Base-by-base conservation (phyloP, 805 yeast genomes). In the Saccharomycopsis vini region DNA sequence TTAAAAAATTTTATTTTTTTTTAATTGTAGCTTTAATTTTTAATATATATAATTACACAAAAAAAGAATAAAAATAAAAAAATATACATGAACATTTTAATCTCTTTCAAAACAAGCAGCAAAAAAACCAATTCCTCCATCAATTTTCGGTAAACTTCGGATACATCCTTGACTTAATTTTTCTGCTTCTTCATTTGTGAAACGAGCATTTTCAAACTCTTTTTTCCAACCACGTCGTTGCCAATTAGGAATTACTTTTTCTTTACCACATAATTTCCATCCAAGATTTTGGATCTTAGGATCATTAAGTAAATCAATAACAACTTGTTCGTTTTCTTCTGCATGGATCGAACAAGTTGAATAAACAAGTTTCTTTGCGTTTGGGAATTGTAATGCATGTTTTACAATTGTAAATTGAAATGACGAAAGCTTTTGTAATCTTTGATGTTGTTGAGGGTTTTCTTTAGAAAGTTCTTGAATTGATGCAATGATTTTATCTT, bases 111-210 rank as follows among this genome's bases (percentile, higher is more conserved):
- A 90, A 45, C 92, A 80, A 1, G 89, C 97, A 0, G 97, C 97
- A 62, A 92, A 92, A 59, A 92, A 92, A 0, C 99, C 99, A 54
- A 92, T 92, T n/a, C 98, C 98, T 24, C 97, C 98, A 59, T 92
- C 98, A 36, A 73, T 81, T 49, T 77, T 80, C 1, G 97, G 95
- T 35, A 79, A 63, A 0, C 89, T 82, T 52, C 99, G 69, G 0
- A 92, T 78, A 63, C 97, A 89, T 0, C 92, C 90, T 1, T 79
- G 87, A 1, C 96, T 95, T 39, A 86, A 57, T 31, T 63, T 67
- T 30, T 69, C 68, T 18, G 79, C 73, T 34, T 67, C 63, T 12
- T 58, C 62, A 23, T 66, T 59, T 9, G 58, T 62, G 49, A 66
- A 61, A 19, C 69, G 68, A 7, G 72, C 70, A 5, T 74, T 61